Evolutionary conservation across 352 stramenopile genomes (phyloP).

Genomic region (Pythium pectinolyticum): DNA sequence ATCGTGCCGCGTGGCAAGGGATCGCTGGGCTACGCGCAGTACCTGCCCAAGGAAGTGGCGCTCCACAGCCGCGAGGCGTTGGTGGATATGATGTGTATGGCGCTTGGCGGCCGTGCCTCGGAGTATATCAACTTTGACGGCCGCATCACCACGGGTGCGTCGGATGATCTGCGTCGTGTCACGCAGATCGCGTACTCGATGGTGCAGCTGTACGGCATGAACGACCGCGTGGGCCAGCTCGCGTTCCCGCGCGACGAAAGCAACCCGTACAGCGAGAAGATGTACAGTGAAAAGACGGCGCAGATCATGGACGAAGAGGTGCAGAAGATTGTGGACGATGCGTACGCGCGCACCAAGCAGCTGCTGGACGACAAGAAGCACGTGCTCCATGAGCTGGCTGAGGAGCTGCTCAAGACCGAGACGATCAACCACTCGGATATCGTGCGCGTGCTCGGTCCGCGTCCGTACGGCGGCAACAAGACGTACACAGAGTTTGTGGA

Average conservation of each 20-base stretch:
- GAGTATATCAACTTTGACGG: constrained; percentile 98
- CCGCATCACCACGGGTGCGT: constrained; percentile 95
- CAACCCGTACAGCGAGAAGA: constrained; percentile 85
- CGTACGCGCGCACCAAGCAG: constrained; percentile 95
- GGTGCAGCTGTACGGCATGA: constrained; percentile 99
- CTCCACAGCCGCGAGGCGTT: constrained; percentile 96
- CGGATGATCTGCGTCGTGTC: constrained; percentile 90
- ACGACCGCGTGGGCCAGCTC: constrained; percentile 95
- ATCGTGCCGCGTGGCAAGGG: constrained; percentile 98
- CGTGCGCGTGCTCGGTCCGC: constrained; percentile 91
- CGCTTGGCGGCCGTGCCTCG: constrained; percentile 95
- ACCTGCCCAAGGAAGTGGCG: constrained; percentile 98
- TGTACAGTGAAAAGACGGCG: constrained; percentile 98
- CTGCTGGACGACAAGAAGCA: constrained; percentile 94
- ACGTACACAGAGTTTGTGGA: constrained; percentile 96
- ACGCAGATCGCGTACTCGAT: constrained; percentile 98
- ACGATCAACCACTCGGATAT: constrained; percentile 99
- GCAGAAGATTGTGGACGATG: constrained; percentile 95
- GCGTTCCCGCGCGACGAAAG: constrained; percentile 94
- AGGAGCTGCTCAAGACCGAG: constrained; percentile 97
- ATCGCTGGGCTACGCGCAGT: constrained; percentile 98
- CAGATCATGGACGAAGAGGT: constrained; percentile 99
- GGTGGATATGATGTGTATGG: constrained; percentile 99
- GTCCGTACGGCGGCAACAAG: constrained; percentile 93
- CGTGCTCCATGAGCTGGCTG: constrained; percentile 91